Percentiles rank a stretch among this genome's conserved stretches.
phyloP scores from a whole-genome alignment of 1,139 yeast genomes.

The Hansenula anomala region DNA sequence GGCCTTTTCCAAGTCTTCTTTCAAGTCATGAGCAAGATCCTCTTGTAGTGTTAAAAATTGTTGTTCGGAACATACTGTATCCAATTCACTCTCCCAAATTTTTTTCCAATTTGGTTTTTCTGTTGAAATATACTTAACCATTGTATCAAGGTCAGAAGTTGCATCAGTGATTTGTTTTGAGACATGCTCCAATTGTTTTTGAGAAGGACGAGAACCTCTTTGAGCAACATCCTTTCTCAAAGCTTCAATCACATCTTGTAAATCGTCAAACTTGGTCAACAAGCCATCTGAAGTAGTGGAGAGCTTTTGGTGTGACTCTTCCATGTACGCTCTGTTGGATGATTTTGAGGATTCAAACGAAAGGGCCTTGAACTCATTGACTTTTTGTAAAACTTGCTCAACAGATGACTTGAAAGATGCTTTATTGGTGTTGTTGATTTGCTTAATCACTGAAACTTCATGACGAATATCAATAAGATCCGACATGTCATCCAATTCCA shows the following conservation, averaged over 20 bases:
- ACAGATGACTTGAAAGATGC: conserved; percentile 40
- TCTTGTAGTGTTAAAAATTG: conserved; percentile 88
- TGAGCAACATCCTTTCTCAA: conserved; percentile 89
- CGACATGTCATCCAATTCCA: conserved; percentile 11
- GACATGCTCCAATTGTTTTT: conserved; percentile 66
- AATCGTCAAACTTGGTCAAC: conserved; percentile 79
- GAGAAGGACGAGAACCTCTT: conserved; percentile 81
- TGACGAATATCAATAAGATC: conserved; percentile 40
- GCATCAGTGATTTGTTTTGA: conserved; percentile 62
- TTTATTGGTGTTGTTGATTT: conserved; percentile 46
- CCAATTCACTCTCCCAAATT: conserved; percentile 90
- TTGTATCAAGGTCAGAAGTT: conserved; percentile 40
- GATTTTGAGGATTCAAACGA: conserved; percentile 30
- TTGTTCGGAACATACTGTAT: conserved; percentile 89
- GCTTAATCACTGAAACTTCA: conserved; percentile 62
- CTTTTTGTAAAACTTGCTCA: conserved; percentile 37
- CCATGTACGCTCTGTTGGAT: conserved; percentile 66
- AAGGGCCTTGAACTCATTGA: conserved; percentile 42
- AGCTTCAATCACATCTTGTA: conserved; percentile 89
- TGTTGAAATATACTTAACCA: conserved; percentile 56
- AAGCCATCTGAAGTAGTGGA: conserved; percentile 74
- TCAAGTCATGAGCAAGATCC: conserved; percentile 73
- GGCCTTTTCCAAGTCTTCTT: conserved; percentile 76
- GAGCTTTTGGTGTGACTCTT: conserved; percentile 64
- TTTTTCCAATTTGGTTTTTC: conserved; percentile 88